These are phyloP conservation scores for Antarctomyces pellizariae DNA, from an alignment of 495 filamentous ascomycete species.

Conservation along the genomic window DNA sequence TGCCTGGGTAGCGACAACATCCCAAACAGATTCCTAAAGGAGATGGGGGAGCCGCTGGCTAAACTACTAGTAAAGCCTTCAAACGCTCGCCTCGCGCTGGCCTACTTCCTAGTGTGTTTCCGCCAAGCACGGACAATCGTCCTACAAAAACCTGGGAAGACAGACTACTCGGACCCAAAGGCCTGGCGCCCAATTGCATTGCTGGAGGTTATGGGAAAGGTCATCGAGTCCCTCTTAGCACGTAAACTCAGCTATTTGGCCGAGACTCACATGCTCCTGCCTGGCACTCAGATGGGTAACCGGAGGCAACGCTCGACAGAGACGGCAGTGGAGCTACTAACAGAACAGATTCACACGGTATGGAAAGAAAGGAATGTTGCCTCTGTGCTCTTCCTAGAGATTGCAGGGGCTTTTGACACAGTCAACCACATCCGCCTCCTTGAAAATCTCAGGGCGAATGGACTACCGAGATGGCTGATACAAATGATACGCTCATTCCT, in stretches of 20 bases:
- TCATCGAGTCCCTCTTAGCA: conserved; percentile 12
- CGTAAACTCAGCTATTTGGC: conserved; percentile 8
- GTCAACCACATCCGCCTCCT: conserved; percentile 11
- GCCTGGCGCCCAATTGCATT: conserved; percentile 16
- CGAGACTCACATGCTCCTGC: conserved; percentile 10
- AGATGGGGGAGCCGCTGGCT: background rate
- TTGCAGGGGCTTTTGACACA: conserved; percentile 15
- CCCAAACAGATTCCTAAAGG: conserved; percentile 1
- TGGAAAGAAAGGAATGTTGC: conserved; percentile 7
- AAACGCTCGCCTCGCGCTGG: conserved; percentile 8
- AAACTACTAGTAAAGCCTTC: background rate
- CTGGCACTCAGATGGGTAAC: conserved; percentile 10
- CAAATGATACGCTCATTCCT: conserved; percentile 7
- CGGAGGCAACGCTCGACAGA: conserved; percentile 8
- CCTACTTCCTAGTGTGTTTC: conserved; percentile 11
- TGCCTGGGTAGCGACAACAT: background rate
- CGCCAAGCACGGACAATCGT: conserved; percentile 12
- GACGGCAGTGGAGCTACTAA: conserved; percentile 9
- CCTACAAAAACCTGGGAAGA: conserved; percentile 13
- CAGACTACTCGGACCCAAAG: conserved; percentile 12
- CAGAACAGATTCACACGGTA: conserved; percentile 7
- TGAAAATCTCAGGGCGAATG: conserved; percentile 7
- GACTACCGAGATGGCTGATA: conserved; percentile 1
- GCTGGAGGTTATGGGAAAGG: conserved; percentile 15
- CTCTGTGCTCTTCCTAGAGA: conserved; percentile 8